A percentile compares a stretch with the other conserved stretches of the same genome.
These are phyloP conservation scores for Pichia scutulata DNA, from an alignment of 805 yeast genomes.

Conservation along the genomic window DNA sequence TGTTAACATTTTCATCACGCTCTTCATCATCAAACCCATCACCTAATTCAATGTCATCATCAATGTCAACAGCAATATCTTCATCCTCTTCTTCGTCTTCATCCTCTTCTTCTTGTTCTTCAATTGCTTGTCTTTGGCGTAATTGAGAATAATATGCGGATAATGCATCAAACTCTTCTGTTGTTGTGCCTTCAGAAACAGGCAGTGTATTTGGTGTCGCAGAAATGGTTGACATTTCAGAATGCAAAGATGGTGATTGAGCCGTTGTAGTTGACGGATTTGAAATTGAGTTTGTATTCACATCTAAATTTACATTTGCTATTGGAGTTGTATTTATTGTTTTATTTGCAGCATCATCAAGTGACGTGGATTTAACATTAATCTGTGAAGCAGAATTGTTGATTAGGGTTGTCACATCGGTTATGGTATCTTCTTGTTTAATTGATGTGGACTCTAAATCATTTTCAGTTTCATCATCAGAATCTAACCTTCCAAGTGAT, in stretches of 20 bases:
- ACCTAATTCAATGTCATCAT: neutral
- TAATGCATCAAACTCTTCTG: constrained; percentile 64
- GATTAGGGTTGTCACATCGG: neutral
- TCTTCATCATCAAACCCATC: neutral
- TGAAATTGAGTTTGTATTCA: neutral
- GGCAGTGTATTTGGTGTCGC: neutral
- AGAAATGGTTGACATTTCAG: neutral
- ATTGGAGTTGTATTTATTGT: neutral
- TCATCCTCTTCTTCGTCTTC: constrained; percentile 11
- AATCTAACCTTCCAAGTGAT: constrained; percentile 47
- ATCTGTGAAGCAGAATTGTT: neutral
- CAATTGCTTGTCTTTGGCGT: constrained; percentile 60
- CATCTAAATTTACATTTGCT: neutral
- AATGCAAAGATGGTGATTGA: neutral
- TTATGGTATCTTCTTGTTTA: neutral
- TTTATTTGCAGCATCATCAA: neutral
- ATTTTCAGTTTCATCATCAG: constrained; percentile 35
- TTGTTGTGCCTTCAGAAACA: constrained; percentile 29
- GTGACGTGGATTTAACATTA: neutral
- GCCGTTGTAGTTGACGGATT: neutral
- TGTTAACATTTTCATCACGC: neutral
- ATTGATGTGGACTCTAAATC: constrained; percentile 7
- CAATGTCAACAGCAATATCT: constrained; percentile 7
- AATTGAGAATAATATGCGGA: constrained; percentile 71
- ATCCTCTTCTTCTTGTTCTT: constrained; percentile 50